phyloP scores from a whole-genome alignment of 345 rosid species.

The Populus tremula region DNA sequence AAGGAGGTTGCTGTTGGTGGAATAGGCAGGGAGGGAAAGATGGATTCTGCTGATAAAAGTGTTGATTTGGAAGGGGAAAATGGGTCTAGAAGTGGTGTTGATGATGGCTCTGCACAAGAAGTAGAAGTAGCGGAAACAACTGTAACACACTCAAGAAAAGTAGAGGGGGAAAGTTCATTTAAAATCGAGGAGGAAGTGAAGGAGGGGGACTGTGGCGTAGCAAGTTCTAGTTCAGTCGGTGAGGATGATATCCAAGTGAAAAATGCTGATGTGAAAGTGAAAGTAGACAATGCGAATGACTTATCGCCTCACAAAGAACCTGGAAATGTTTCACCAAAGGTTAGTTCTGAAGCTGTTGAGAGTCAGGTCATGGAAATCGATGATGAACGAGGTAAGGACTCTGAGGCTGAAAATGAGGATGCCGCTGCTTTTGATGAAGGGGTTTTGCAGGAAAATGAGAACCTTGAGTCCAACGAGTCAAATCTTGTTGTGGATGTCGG shows the following conservation, averaged over 20 bases:
- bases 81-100: slow-evolving; percentile 7
- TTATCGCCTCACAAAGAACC: neutral
- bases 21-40: slow-evolving; percentile 1
- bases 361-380: slow-evolving; percentile 25
- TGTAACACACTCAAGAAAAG: neutral
- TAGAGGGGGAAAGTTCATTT: neutral
- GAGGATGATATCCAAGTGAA: neutral
- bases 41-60: slow-evolving; percentile 1
- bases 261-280: slow-evolving; percentile 9
- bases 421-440: neutral
- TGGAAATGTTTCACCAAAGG: neutral
- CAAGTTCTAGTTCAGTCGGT: neutral
- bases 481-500: slow-evolving; percentile 23
- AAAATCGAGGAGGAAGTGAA: neutral
- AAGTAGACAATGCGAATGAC: neutral
- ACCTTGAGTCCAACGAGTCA: slow-evolving; percentile 1
- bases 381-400: slow-evolving; percentile 1
- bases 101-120: neutral
- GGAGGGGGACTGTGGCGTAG: neutral
- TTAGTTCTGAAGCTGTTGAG: slow-evolving; percentile 10
- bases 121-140: neutral
- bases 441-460: slow-evolving; percentile 7
- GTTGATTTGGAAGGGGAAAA: slow-evolving; percentile 12
- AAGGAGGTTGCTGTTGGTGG: neutral
- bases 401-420: slow-evolving; percentile 1